Percentiles rank a stretch among this genome's conserved stretches.
These are phyloP conservation scores for Colletotrichum gigasporum DNA, from an alignment of 2,329 filamentous ascomycete genomes.

Conservation along the genomic window DNA sequence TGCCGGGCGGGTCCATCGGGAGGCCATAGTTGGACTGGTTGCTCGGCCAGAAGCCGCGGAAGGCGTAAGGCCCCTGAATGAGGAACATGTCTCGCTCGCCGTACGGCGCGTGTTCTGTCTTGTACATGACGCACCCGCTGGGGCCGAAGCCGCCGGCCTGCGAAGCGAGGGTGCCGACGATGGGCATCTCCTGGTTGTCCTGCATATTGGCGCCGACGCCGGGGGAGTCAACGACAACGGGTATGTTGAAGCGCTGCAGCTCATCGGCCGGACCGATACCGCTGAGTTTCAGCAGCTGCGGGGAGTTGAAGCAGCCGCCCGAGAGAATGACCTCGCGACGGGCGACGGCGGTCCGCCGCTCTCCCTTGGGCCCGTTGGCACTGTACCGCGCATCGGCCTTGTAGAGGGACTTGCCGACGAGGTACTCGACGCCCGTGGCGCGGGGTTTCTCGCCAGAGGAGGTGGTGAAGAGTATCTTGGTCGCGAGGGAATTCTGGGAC, in stretches of 20 bases:
- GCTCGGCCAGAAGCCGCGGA: slow-evolving; percentile 63
- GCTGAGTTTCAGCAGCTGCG: slow-evolving; percentile 61
- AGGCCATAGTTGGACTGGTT: slow-evolving; percentile 50
- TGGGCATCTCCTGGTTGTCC: slow-evolving; percentile 52
- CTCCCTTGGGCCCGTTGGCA: slow-evolving; percentile 32
- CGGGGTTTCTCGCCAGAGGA: neutral
- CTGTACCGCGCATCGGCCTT: slow-evolving; percentile 26
- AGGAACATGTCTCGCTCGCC: slow-evolving; percentile 62
- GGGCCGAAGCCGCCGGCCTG: slow-evolving; percentile 32
- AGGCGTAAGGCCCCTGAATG: slow-evolving; percentile 62
- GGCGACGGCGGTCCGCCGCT: slow-evolving; percentile 36
- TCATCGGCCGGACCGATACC: slow-evolving; percentile 56
- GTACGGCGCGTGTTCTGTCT: slow-evolving; percentile 39
- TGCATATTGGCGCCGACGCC: slow-evolving; percentile 61
- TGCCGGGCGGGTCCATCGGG: slow-evolving; percentile 46
- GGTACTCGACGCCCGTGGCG: slow-evolving; percentile 24
- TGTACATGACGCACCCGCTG: slow-evolving; percentile 41
- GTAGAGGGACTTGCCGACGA: slow-evolving; percentile 34
- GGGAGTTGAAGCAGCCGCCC: slow-evolving; percentile 60
- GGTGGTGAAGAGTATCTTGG: slow-evolving; percentile 22
- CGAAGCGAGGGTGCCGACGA: slow-evolving; percentile 36
- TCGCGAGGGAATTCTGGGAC: slow-evolving; percentile 18
- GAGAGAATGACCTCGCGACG: slow-evolving; percentile 58
- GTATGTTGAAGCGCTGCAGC: slow-evolving; percentile 54
- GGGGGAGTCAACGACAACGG: slow-evolving; percentile 52